A percentile compares a stretch with the other conserved stretches of the same genome.
These are phyloP conservation scores for Ampelocalamus luodianensis DNA, from an alignment of 176 grass and related monocot genomes.

Conservation along the genomic window DNA sequence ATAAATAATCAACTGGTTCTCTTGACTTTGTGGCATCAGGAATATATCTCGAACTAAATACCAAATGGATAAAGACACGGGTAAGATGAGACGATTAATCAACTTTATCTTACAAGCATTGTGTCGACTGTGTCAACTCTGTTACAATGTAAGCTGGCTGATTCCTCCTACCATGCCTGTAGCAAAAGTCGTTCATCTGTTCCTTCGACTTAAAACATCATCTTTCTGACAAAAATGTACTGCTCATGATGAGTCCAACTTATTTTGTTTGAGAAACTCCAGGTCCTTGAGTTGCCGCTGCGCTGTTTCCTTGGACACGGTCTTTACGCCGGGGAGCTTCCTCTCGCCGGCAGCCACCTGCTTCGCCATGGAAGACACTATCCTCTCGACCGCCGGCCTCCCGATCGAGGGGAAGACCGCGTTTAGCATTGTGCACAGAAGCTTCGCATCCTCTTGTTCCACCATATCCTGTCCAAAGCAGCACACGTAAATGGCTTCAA, in stretches of 20 bases:
- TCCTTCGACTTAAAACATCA: background rate
- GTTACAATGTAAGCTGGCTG: background rate
- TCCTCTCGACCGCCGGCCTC: constrained; percentile 64
- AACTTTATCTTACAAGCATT: background rate
- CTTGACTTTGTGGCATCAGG: too few species aligned
- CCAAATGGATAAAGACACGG: too few species aligned
- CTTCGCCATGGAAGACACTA: constrained; percentile 61
- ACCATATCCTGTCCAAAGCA: constrained; percentile 91
- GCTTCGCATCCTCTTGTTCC: constrained; percentile 68
- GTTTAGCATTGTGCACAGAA: constrained; percentile 67
- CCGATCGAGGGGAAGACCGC: constrained; percentile 77
- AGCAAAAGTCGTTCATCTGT: background rate
- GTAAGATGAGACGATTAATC: too few species aligned
- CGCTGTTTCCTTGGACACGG: constrained; percentile 66
- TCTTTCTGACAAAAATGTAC: constrained; percentile 21
- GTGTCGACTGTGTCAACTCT: background rate
- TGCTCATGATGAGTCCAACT: constrained; percentile 45
- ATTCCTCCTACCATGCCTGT: constrained; percentile 7
- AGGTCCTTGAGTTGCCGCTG: constrained; percentile 87
- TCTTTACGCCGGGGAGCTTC: constrained; percentile 58
- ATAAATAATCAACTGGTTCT: too few species aligned
- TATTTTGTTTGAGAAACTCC: constrained; percentile 76
- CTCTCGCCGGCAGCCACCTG: constrained; percentile 64
- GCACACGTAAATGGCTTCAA: constrained; percentile 88
- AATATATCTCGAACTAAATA: too few species aligned